Evolutionary conservation across 176 grass and related monocot species (phyloP), one percentile per base, ranked within the genome.

Genomic region (Oryza longistaminata): DNA sequence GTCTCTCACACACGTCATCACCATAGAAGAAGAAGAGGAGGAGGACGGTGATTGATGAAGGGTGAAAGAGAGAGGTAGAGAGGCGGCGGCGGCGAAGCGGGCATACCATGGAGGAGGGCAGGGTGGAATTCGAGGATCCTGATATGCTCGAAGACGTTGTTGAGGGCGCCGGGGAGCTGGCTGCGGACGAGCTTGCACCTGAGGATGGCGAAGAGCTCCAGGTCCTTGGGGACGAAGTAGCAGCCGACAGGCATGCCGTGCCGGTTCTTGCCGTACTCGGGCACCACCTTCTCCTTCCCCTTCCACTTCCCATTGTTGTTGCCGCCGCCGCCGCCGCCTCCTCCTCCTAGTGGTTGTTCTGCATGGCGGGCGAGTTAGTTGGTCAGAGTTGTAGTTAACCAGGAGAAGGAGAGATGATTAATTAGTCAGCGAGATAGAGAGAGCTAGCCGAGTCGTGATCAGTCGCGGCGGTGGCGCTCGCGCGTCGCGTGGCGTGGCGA

Each of bases 231-330:
- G 12, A 37, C 60, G 75, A 74, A 84, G 60, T 71, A 82, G 75
- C 13, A 74, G 60, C 87, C 87, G 0, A 21, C 37, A 19, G 81
- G 68, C 75, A 74, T 60, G 17, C 81, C 81, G 75, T 88, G 60
- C 75, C 29, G 46, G 65, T 53, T 81, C 66, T 7, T 68, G 16
- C 53, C 53, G 53, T 58, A 58, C 53, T 21, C 52, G 5, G 14
- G 12, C 52, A 21, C 53, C 19, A 58, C 53, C 53, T 58, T 58
- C 6, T 58, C 19, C 19, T 58, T 58, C 19, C 19, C 19, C 19
- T 58, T 58, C 6, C 19, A 2, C 19, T 58, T 58, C 53, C 19
- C 19, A 19, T 58, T 21, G 53, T n/a, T 58, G 17, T 9, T 21
- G 5, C 6, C n/a, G 7, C 0, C 2, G 53, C 5, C 19, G 17